Conservation (phyloP, 495 filamentous ascomycete genomes). For the Tuber magnatum region DNA sequence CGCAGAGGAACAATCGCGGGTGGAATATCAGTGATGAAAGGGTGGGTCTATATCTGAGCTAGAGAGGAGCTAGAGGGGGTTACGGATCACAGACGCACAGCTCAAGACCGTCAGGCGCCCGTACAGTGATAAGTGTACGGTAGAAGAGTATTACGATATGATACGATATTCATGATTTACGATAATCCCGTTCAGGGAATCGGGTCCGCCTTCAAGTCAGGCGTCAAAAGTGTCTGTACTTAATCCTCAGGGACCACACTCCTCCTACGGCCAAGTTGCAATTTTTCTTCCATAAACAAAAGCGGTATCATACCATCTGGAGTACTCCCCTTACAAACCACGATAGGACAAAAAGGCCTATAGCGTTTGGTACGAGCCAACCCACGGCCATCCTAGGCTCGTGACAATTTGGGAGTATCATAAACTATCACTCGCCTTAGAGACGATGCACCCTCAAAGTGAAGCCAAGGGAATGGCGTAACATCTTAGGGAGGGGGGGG, state of each 20-base stretch:
- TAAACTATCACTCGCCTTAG: background rate
- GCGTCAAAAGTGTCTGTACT: background rate
- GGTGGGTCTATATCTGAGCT: too few relatives aligned
- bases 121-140: too few relatives aligned
- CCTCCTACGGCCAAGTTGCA: background rate
- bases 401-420: background rate
- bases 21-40: too few relatives aligned
- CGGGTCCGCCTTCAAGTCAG: too few relatives aligned
- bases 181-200: too few relatives aligned
- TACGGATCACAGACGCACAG: too few relatives aligned
- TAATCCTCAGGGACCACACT: background rate
- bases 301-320: too few relatives aligned
- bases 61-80: too few relatives aligned
- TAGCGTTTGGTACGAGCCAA: background rate
- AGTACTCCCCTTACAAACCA: background rate
- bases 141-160: too few relatives aligned
- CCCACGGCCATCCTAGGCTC: background rate
- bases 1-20: too few relatives aligned
- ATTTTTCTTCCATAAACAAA: background rate
- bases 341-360: background rate
- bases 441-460: background rate
- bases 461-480: background rate
- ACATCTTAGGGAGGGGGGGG: background rate
- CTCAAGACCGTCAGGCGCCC: too few relatives aligned
- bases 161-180: too few relatives aligned